A percentile compares a stretch with the other conserved stretches of the same genome.
These are phyloP conservation scores for Candida insectalens DNA, from an alignment of 805 yeast genomes.

Conservation along the genomic window DNA sequence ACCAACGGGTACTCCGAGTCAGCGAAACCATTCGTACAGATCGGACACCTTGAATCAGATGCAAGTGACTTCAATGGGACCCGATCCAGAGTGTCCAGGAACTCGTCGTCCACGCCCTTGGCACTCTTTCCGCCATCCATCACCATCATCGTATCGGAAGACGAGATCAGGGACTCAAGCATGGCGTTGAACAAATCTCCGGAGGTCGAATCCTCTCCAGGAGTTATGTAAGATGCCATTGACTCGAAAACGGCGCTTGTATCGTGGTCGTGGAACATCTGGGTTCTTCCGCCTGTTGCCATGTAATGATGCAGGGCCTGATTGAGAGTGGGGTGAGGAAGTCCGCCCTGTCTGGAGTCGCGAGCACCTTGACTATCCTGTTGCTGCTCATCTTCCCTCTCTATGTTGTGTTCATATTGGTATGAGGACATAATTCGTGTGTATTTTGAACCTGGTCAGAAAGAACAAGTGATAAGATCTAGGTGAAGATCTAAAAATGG, in stretches of 20 bases:
- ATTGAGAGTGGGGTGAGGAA: conserved; percentile 6
- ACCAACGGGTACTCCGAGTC: conserved; percentile 74
- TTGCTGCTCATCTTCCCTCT: background rate
- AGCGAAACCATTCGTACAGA: conserved; percentile 65
- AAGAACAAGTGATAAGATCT: no score
- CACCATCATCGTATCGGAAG: conserved; percentile 5
- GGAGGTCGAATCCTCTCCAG: background rate
- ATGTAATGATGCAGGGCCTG: conserved; percentile 8
- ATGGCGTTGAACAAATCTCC: conserved; percentile 4
- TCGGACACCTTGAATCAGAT: conserved; percentile 63
- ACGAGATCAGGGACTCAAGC: conserved; percentile 6
- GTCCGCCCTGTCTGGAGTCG: background rate
- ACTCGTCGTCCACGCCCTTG: conserved; percentile 56
- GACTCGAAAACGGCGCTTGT: conserved; percentile 1
- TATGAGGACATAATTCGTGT: conserved; percentile 7
- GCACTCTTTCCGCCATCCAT: conserved; percentile 2
- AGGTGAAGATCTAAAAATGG: no score
- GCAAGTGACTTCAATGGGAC: conserved; percentile 34
- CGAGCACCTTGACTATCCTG: background rate
- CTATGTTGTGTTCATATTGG: conserved; percentile 13
- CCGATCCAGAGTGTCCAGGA: conserved; percentile 70
- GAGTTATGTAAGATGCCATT: conserved; percentile 2
- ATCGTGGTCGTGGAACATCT: conserved; percentile 1
- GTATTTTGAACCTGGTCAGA: no score
- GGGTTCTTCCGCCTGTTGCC: conserved; percentile 3